Evolutionary conservation across 805 yeast genomes (phyloP).

Genomic region (Metahyphopichia silvanorum): DNA sequence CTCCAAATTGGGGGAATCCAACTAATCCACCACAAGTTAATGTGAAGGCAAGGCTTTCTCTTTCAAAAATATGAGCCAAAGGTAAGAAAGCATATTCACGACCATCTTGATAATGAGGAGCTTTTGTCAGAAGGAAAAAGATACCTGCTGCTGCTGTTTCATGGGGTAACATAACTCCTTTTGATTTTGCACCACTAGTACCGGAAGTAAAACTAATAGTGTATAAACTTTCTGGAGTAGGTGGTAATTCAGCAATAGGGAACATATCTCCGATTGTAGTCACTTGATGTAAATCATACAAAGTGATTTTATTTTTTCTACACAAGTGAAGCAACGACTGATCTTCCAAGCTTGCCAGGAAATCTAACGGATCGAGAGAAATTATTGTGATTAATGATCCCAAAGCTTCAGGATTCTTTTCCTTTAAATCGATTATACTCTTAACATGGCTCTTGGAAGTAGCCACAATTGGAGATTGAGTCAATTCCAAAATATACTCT

Average conservation of each 20-base stretch:
- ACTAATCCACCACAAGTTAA: conserved; percentile 46
- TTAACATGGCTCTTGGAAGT: conserved; percentile 51
- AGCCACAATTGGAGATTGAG: conserved; percentile 45
- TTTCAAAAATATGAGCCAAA: conserved; percentile 57
- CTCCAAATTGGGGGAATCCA: conserved; percentile 44
- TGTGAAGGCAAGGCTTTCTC: conserved; percentile 43
- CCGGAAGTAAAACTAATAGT: conserved; percentile 51
- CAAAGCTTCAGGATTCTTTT: conserved; percentile 26
- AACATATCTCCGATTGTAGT: conserved; percentile 37
- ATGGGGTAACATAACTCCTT: conserved; percentile 60
- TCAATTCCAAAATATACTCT: conserved; percentile 27
- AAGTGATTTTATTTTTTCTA: conserved; percentile 16
- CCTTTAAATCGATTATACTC: conserved; percentile 44
- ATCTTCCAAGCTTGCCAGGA: conserved; percentile 12
- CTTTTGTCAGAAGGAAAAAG: conserved; percentile 1
- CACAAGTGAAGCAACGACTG: conserved; percentile 18
- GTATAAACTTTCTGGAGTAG: conserved; percentile 30
- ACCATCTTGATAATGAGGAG: background rate
- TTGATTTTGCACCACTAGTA: conserved; percentile 71
- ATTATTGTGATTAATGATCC: conserved; percentile 48
- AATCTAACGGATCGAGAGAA: conserved; percentile 45
- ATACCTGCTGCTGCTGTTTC: conserved; percentile 15
- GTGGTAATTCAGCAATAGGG: conserved; percentile 22
- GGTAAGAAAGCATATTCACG: conserved; percentile 40
- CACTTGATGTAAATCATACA: conserved; percentile 31